Conservation (phyloP, 2,329 filamentous ascomycete genomes). For the Chrysosphaeria jannelii region DNA sequence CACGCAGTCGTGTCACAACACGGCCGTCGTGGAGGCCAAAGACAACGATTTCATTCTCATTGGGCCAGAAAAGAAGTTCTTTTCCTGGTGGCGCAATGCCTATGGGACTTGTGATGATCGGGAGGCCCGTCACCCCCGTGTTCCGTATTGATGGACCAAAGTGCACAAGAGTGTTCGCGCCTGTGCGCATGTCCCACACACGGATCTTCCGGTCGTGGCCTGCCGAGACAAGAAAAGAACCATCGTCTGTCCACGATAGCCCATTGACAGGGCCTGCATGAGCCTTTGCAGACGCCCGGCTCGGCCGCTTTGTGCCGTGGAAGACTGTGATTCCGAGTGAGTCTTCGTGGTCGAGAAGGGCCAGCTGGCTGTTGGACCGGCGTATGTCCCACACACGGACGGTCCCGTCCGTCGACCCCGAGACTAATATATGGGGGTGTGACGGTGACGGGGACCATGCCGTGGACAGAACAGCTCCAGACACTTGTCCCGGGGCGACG, state of each 20-base stretch:
- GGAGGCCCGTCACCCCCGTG: conserved; percentile 27
- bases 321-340: conserved; percentile 22
- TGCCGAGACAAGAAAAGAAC: conserved; percentile 43
- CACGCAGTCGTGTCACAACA: conserved; percentile 38
- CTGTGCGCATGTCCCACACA: conserved; percentile 58
- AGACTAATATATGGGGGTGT: conserved; percentile 50
- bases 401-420: conserved; percentile 58
- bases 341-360: conserved; percentile 60
- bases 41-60: conserved; percentile 48
- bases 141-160: conserved; percentile 69
- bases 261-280: conserved; percentile 66
- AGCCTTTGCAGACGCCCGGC: conserved; percentile 27
- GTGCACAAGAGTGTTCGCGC: conserved; percentile 63
- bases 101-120: conserved; percentile 31
- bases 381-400: conserved; percentile 72
- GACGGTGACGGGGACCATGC: conserved; percentile 54
- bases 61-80: conserved; percentile 54
- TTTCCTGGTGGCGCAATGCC: conserved; percentile 22
- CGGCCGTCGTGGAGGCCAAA: conserved; percentile 54
- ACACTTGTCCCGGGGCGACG: conserved; percentile 23
- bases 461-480: conserved; percentile 33
- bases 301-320: no score
- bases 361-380: conserved; percentile 44
- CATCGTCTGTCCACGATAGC: conserved; percentile 57
- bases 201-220: conserved; percentile 64